Evolutionary conservation across 2,329 filamentous ascomycete species (phyloP).

Genomic region (Penicillium sp.): DNA sequence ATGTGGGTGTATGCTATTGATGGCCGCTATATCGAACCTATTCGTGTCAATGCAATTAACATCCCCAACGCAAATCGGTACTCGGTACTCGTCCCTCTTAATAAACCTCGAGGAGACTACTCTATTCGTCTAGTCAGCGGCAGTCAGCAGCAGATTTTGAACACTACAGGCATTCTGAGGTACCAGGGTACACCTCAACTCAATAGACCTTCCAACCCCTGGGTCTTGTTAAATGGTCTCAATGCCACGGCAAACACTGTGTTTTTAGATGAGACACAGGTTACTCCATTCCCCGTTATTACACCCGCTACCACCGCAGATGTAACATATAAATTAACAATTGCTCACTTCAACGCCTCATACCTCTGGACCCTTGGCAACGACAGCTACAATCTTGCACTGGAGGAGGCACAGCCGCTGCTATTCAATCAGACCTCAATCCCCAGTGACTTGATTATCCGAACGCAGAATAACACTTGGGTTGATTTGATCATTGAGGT

Average conservation of each 20-base stretch:
- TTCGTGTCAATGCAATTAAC: conserved; percentile 40
- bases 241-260: conserved; percentile 47
- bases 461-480: conserved; percentile 56
- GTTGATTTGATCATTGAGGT: conserved; percentile 59
- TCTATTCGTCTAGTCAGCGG: conserved; percentile 59
- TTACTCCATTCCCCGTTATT: conserved; percentile 55
- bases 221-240: conserved; percentile 56
- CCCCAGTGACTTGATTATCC: conserved; percentile 48
- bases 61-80: conserved; percentile 45
- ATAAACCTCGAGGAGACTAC: conserved; percentile 54
- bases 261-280: conserved; percentile 50
- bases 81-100: conserved; percentile 49
- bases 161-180: conserved; percentile 56
- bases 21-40: conserved; percentile 49
- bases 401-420: conserved; percentile 28
- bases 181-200: conserved; percentile 36
- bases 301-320: conserved; percentile 50
- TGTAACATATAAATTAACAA: conserved; percentile 37
- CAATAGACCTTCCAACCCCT: conserved; percentile 40
- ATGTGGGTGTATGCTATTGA: conserved; percentile 53
- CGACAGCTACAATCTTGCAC: conserved; percentile 26
- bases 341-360: conserved; percentile 24
- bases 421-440: conserved; percentile 35
- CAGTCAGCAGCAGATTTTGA: conserved; percentile 59
- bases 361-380: conserved; percentile 34